Conservation (phyloP, 2,329 filamentous ascomycete species). For the Cordyceps militaris region DNA sequence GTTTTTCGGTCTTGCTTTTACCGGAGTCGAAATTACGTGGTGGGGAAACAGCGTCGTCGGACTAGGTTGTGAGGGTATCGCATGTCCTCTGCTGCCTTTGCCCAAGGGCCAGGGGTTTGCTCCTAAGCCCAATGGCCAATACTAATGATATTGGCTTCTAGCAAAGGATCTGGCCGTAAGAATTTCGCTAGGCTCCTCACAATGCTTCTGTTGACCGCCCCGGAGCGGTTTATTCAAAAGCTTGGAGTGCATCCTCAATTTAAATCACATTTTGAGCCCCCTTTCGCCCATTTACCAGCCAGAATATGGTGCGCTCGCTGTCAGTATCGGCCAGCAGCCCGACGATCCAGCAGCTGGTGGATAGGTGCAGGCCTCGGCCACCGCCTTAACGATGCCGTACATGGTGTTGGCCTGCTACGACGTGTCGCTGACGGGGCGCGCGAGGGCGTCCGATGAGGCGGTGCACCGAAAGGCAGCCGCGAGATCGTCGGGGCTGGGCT, state of each 20-base stretch:
- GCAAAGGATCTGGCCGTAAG: background rate
- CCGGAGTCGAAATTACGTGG: constrained; percentile 21
- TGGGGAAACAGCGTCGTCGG: constrained; percentile 22
- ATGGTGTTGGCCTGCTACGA: background rate
- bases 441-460: background rate
- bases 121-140: background rate
- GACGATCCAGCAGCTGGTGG: background rate
- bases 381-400: background rate
- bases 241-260: too few relatives aligned
- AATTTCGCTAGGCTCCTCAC: background rate
- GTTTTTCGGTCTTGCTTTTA: constrained; percentile 24
- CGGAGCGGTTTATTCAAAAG: too few relatives aligned
- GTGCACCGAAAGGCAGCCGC: background rate
- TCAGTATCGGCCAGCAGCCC: background rate
- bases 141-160: background rate
- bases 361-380: constrained; percentile 5
- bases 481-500: background rate
- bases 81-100: constrained; percentile 20
- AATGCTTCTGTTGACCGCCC: background rate
- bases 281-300: too few relatives aligned
- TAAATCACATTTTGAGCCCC: too few relatives aligned
- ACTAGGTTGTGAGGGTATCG: constrained; percentile 23
- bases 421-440: background rate
- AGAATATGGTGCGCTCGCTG: constrained; percentile 1
- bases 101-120: constrained; percentile 25